phyloP scores from a whole-genome alignment of 2,329 filamentous ascomycete genomes.

The Shiraia sp. region DNA sequence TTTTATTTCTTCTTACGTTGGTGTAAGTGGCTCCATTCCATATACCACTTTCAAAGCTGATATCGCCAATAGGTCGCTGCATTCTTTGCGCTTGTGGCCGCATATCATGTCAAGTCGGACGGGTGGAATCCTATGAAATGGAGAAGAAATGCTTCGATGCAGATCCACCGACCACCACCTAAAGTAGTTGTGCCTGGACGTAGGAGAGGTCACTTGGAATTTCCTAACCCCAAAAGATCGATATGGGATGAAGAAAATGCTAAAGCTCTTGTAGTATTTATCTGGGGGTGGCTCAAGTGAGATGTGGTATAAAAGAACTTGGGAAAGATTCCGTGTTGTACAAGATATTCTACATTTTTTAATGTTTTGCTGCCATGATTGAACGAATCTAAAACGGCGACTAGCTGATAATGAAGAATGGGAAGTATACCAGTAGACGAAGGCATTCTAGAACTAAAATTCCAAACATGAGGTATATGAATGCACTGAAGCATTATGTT shows the following conservation, averaged over 20 bases:
- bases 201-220: slow-evolving; percentile 24
- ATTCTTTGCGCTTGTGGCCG: slow-evolving; percentile 28
- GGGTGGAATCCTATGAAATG: slow-evolving; percentile 33
- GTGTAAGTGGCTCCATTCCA: slow-evolving; percentile 15
- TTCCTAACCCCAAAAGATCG: slow-evolving; percentile 29
- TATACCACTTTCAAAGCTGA: background rate
- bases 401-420: background rate
- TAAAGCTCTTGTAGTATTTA: slow-evolving; percentile 25
- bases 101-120: slow-evolving; percentile 30
- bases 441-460: background rate
- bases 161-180: slow-evolving; percentile 31
- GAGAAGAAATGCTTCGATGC: slow-evolving; percentile 30
- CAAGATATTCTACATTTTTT: no score
- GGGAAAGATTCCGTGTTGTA: no score
- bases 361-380: no score
- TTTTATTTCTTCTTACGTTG: slow-evolving; percentile 27
- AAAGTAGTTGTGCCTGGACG: slow-evolving; percentile 31
- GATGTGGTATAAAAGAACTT: slow-evolving; percentile 1
- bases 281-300: slow-evolving; percentile 34
- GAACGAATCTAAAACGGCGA: no score
- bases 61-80: slow-evolving; percentile 13
- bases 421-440: background rate
- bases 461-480: background rate
- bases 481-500: no score
- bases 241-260: slow-evolving; percentile 29